phyloP scores from a whole-genome alignment of 2,329 filamentous ascomycete genomes.

The Pleurostoma richardsiae region DNA sequence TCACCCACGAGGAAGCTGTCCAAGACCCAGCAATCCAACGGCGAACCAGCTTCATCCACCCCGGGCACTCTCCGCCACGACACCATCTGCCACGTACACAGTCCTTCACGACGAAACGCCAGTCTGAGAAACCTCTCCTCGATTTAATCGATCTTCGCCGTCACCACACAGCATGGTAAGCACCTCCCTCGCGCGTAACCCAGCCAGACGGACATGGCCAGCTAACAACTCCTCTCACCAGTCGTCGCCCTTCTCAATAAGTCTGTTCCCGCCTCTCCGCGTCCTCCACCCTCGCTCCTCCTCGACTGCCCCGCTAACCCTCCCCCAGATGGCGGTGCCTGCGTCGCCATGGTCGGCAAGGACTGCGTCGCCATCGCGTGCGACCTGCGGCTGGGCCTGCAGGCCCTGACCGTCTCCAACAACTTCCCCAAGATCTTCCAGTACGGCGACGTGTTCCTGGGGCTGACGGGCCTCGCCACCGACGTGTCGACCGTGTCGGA shows the following conservation, averaged over 20 bases:
- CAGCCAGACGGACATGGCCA: conserved; percentile 14
- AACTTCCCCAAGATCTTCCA: conserved; percentile 99
- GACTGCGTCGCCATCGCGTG: conserved; percentile 99
- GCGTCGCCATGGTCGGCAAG: conserved; percentile 98
- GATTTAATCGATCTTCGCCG: not conserved
- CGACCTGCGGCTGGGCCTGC: conserved; percentile 94
- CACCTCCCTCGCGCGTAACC: not conserved
- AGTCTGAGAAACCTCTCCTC: too few relatives aligned
- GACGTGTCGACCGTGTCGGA: conserved; percentile 93
- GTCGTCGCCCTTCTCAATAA: conserved; percentile 94
- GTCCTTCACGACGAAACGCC: not conserved
- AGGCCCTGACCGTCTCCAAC: conserved; percentile 96
- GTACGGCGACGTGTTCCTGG: conserved; percentile 93
- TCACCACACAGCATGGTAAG: conserved; percentile 24
- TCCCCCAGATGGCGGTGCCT: conserved; percentile 75
- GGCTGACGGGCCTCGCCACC: conserved; percentile 91
- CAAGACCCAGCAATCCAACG: not conserved
- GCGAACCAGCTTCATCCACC: conserved; percentile 1
- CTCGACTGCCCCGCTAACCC: conserved; percentile 12
- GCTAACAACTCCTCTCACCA: conserved; percentile 34
- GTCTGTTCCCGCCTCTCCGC: conserved; percentile 44
- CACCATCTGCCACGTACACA: not conserved
- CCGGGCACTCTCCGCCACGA: conserved; percentile 2
- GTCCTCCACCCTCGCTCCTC: conserved; percentile 7
- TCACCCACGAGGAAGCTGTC: not conserved